These are phyloP conservation scores for Moniliella sp. DNA, from an alignment of 1,284 basidiomycete species.

Conservation along the genomic window DNA sequence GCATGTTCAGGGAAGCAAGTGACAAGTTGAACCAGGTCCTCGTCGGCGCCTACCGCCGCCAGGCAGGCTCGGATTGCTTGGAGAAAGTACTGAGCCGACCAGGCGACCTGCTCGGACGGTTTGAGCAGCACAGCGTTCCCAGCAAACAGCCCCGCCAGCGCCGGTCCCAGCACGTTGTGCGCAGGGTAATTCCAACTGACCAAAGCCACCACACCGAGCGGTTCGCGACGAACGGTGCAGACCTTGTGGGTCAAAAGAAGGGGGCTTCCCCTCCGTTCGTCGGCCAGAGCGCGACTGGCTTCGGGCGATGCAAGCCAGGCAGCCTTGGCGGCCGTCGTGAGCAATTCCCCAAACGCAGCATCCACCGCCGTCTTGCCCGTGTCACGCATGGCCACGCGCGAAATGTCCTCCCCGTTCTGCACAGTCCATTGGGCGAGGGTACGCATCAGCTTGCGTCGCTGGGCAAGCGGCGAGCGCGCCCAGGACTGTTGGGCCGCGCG, in stretches of 20 bases:
- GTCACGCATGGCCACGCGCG: constrained; percentile 72
- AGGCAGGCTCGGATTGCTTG: constrained; percentile 37
- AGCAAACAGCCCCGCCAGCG: constrained; percentile 65
- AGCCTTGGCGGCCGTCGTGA: constrained; percentile 24
- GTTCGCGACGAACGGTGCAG: constrained; percentile 58
- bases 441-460: constrained; percentile 56
- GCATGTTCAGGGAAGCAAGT: constrained; percentile 73
- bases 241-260: constrained; percentile 65
- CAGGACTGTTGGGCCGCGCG: constrained; percentile 48
- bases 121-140: constrained; percentile 80
- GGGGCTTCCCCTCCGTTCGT: constrained; percentile 38
- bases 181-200: constrained; percentile 60
- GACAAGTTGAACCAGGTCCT: constrained; percentile 42
- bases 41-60: constrained; percentile 51
- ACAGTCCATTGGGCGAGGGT: constrained; percentile 75
- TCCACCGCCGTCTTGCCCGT: constrained; percentile 70
- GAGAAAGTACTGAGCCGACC: constrained; percentile 37
- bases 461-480: constrained; percentile 50
- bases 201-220: constrained; percentile 77
- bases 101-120: constrained; percentile 38
- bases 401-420: constrained; percentile 61
- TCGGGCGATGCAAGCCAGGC: constrained; percentile 16
- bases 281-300: constrained; percentile 10
- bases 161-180: constrained; percentile 79
- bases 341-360: constrained; percentile 38